These are phyloP conservation scores for Plantago rigida DNA, from an alignment of 305 asterid species.

Conservation along the genomic window DNA sequence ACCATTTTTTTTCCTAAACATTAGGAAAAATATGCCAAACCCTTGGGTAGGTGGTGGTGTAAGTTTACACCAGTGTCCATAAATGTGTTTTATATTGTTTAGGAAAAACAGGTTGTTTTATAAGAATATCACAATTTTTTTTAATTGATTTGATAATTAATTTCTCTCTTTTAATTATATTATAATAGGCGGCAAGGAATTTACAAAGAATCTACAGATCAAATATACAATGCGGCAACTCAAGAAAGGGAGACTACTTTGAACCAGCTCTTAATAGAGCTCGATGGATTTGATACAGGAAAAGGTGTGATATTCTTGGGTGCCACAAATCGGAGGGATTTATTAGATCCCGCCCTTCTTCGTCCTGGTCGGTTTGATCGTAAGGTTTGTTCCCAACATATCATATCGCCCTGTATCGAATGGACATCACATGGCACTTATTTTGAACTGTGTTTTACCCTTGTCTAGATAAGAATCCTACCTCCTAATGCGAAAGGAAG, in stretches of 20 bases:
- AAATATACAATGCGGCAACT: conserved; percentile 61
- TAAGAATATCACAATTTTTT: neutral
- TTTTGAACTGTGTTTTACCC: conserved; percentile 10
- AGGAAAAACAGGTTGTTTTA: neutral
- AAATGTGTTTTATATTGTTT: conserved; percentile 9
- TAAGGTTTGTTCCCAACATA: conserved; percentile 47
- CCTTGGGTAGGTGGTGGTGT: too few species aligned
- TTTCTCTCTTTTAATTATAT: conserved; percentile 23
- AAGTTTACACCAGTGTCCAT: too few species aligned
- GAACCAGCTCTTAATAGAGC: conserved; percentile 91
- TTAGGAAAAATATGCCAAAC: too few species aligned
- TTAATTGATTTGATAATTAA: neutral
- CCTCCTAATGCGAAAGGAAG: conserved; percentile 98
- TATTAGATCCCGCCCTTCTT: conserved; percentile 95
- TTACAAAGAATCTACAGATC: conserved; percentile 45
- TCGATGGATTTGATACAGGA: conserved; percentile 96
- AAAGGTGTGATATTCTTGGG: conserved; percentile 96
- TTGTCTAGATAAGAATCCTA: conserved; percentile 63
- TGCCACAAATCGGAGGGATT: conserved; percentile 90
- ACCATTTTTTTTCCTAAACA: too few species aligned
- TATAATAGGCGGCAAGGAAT: conserved; percentile 72
- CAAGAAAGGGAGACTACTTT: conserved; percentile 96
- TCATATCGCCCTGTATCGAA: neutral
- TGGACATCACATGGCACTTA: neutral
- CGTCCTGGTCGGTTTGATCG: conserved; percentile 99